Base-by-base conservation (phyloP, 2,329 filamentous ascomycete species). In the Claviceps sp. region DNA sequence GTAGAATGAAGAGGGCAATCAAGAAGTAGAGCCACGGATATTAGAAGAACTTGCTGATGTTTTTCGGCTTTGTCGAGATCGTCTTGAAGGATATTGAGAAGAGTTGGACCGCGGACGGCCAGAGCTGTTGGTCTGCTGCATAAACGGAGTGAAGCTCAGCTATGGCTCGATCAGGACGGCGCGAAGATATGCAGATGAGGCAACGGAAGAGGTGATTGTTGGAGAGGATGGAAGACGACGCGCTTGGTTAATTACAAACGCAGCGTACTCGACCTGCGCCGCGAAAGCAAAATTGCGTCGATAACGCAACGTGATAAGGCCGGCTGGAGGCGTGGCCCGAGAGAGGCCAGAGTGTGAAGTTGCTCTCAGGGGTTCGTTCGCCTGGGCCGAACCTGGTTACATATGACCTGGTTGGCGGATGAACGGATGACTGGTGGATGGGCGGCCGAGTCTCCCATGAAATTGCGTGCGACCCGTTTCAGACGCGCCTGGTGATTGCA, bases 321-420 rank as follows among this genome's bases (percentile, higher is more conserved):
- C 50, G 52, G 37, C 20, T 29, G 42, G 17, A 29, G 26, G 45
- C 39, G 47, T 40, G 40, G 23, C 46, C 43, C 17, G 38, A 52
- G 50, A 42, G 34, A 52, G 50, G 53, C 47, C 50, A 54, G 53
- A 49, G 44, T 50, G 53, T 40, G 50, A 37, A 39, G 26, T 17
- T 37, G 50, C 29, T 52, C 53, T 16, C 20, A 14, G 22, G 42
- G 52, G 50, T 49, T 47, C 50, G 52, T 44, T 38, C 40, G 39
- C 39, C 45, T 36, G 52, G 52, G 47, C 49, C 44, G 38, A 47
- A 50, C 44, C 47, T 47, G 38, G 39, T n/a, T 44, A 37, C 38
- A 20, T 20, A 20, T 34, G 47, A 45, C 26, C 48, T 46, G 49
- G 50, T 49, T 49, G 45, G 49, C 49, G 20, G 49, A 45, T 50